Evolutionary conservation across 2,329 filamentous ascomycete genomes (phyloP), one percentile per base, ranked within the genome.

Genomic region (Hymenoscyphus albidus): DNA sequence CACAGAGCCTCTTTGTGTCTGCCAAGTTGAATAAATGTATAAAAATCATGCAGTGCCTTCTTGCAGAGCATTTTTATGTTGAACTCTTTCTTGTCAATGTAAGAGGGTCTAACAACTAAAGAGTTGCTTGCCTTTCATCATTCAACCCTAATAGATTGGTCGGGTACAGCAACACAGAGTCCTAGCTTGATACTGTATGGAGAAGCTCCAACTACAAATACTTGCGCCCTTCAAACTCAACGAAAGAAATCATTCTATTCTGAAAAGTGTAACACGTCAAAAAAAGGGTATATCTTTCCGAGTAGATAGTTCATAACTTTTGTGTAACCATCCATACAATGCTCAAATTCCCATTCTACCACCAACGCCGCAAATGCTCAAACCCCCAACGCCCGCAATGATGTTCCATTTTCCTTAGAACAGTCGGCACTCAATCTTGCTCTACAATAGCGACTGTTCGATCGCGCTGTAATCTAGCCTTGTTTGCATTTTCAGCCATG

Each of bases 401-500:
- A 27, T 14, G 10, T 54, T 54, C 22, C 9, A 22, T 27, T 22
- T 54, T 3, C 18, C 18, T 14, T 22, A 10, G 9, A 13, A 3
- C 48, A 54, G 2, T 54, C 13, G 9, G 2, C 18, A 27, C 10
- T 54, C 9, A 54, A 54, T 54, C 18, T 22, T 54, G 18, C 22
- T 27, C 18, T 1, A 27, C 7, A 27, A 31, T 13, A 12, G 48
- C 22, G 48, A 31, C 48, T 12, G 18, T 54, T 5, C 12, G 22
- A 3, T 4, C 48, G 22, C 9, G 18, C 10, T 54, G n/a, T 18
- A 27, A 1, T 12, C 67, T 68, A 31, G 67, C 69, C 44, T 68
- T 70, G 39, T 67, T 67, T 22, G 69, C 69, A 58, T 68, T 67
- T 18, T 72, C 67, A 12, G 62, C 65, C 68, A 75, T 74, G n/a